Evolutionary conservation across 371 early-diverging fungal species (phyloP).

Genomic region (Mucor mucedo): DNA sequence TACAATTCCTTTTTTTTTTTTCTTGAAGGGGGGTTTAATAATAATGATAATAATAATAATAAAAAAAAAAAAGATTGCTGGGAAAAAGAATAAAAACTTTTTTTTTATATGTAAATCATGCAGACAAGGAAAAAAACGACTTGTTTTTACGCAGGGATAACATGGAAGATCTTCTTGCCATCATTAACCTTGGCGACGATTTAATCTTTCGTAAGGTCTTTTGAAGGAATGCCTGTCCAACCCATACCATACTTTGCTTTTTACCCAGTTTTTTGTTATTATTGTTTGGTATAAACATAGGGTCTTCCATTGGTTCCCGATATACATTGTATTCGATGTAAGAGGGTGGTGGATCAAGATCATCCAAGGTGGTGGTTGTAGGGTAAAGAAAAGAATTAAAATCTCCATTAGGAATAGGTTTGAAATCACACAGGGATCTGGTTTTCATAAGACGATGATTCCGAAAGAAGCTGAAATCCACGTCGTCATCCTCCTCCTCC

Average conservation of each 20-base stretch:
- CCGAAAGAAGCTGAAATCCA: neutral
- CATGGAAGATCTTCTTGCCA: constrained; percentile 21
- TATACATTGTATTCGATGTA: constrained; percentile 2
- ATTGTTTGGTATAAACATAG: neutral
- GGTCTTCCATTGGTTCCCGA: too few relatives aligned
- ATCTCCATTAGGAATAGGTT: constrained; percentile 9
- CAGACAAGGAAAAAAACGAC: constrained; percentile 9
- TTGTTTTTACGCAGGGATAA: constrained; percentile 21
- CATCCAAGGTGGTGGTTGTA: neutral
- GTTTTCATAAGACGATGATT: neutral
- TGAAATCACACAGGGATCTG: constrained; percentile 14
- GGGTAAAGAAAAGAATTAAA: neutral
- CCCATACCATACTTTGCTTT: too few relatives aligned
- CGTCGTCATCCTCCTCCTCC: neutral
- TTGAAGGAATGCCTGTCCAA: neutral
- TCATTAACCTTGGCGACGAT: constrained; percentile 14
- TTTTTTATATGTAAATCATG: constrained; percentile 1
- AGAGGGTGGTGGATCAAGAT: constrained; percentile 6
- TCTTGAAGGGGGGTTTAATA: too few relatives aligned
- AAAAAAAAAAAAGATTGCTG: constrained; percentile 1
- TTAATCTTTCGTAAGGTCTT: constrained; percentile 19
- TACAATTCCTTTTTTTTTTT: neutral
- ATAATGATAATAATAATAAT: too few relatives aligned
- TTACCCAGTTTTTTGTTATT: neutral
- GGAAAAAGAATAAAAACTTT: neutral